Percentiles rank a stretch among this genome's conserved stretches.
These are phyloP conservation scores for Quercus dentata DNA, from an alignment of 306 rosid genomes.

Conservation along the genomic window DNA sequence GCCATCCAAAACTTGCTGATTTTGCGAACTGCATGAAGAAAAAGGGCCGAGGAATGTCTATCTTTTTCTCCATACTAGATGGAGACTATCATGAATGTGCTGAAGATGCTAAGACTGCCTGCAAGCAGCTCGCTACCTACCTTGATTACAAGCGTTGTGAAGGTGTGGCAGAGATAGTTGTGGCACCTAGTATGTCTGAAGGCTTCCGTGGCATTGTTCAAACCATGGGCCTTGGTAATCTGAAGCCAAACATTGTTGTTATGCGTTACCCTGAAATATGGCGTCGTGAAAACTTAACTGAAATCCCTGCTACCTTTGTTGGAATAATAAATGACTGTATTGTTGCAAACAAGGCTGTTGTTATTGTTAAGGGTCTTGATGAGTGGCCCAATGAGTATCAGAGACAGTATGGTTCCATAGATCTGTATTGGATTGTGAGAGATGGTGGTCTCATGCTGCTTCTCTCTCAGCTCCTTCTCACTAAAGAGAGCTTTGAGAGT, in stretches of 20 bases:
- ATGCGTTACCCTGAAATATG: slow-evolving; percentile 99
- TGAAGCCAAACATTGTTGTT: slow-evolving; percentile 95
- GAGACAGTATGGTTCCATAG: slow-evolving; percentile 94
- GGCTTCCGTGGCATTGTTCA: slow-evolving; percentile 96
- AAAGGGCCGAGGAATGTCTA: slow-evolving; percentile 98
- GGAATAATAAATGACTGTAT: slow-evolving; percentile 94
- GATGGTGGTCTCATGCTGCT: slow-evolving; percentile 99
- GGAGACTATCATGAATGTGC: slow-evolving; percentile 96
- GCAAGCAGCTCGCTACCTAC: slow-evolving; percentile 89
- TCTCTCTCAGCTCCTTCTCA: slow-evolving; percentile 95
- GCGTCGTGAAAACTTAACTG: slow-evolving; percentile 95
- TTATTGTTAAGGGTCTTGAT: slow-evolving; percentile 93
- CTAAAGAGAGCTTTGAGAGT: slow-evolving; percentile 88
- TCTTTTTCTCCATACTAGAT: slow-evolving; percentile 87
- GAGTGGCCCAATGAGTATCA: slow-evolving; percentile 99
- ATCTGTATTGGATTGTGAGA: slow-evolving; percentile 96
- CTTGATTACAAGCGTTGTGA: slow-evolving; percentile 96
- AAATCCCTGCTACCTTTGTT: slow-evolving; percentile 86
- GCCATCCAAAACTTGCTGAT: slow-evolving; percentile 99
- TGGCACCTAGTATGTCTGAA: slow-evolving; percentile 88
- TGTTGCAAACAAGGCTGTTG: slow-evolving; percentile 98
- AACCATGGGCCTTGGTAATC: slow-evolving; percentile 99
- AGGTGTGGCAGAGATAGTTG: slow-evolving; percentile 99
- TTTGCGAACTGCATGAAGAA: slow-evolving; percentile 98
- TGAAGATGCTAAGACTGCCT: slow-evolving; percentile 90